phyloP scores from a whole-genome alignment of 2,329 filamentous ascomycete genomes.

The Alternaria postmessia region DNA sequence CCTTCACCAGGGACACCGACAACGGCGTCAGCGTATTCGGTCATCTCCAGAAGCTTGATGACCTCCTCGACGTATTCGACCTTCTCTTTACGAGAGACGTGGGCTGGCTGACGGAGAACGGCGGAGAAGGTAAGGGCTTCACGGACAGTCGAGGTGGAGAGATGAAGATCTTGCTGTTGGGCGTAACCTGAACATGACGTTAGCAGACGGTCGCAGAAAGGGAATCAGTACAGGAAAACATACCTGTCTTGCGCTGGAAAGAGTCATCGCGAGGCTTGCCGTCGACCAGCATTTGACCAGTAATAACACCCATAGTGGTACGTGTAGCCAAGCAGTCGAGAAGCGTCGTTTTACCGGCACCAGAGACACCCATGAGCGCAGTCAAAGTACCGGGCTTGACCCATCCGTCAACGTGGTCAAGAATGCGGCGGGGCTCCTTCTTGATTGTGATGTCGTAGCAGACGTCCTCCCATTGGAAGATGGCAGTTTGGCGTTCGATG shows the following conservation, averaged over 20 bases:
- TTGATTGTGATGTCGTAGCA: slow-evolving; percentile 85
- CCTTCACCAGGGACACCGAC: slow-evolving; percentile 91
- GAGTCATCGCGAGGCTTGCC: slow-evolving; percentile 76
- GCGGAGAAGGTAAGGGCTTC: slow-evolving; percentile 90
- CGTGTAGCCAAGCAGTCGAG: slow-evolving; percentile 86
- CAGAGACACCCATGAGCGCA: slow-evolving; percentile 88
- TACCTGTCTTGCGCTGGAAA: slow-evolving; percentile 88
- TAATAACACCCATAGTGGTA: slow-evolving; percentile 87
- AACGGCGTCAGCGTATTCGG: slow-evolving; percentile 86
- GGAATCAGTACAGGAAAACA: background rate
- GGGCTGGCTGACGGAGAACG: slow-evolving; percentile 80
- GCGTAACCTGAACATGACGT: slow-evolving; percentile 65
- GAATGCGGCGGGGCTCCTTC: slow-evolving; percentile 73
- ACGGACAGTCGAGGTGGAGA: slow-evolving; percentile 83
- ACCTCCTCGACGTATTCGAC: slow-evolving; percentile 88
- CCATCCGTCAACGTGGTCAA: slow-evolving; percentile 90
- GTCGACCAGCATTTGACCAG: slow-evolving; percentile 86
- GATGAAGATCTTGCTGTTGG: slow-evolving; percentile 90
- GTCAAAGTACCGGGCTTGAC: slow-evolving; percentile 88
- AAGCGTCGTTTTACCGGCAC: slow-evolving; percentile 93
- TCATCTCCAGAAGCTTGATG: slow-evolving; percentile 89
- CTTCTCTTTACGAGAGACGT: slow-evolving; percentile 78
- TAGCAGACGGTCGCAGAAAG: background rate
- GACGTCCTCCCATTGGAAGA: slow-evolving; percentile 87
- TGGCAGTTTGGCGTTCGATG: slow-evolving; percentile 71